Percentiles rank a stretch among this genome's conserved stretches.
Conservation (phyloP, 805 yeast genomes). For the Lachancea quebecensis region DNA sequence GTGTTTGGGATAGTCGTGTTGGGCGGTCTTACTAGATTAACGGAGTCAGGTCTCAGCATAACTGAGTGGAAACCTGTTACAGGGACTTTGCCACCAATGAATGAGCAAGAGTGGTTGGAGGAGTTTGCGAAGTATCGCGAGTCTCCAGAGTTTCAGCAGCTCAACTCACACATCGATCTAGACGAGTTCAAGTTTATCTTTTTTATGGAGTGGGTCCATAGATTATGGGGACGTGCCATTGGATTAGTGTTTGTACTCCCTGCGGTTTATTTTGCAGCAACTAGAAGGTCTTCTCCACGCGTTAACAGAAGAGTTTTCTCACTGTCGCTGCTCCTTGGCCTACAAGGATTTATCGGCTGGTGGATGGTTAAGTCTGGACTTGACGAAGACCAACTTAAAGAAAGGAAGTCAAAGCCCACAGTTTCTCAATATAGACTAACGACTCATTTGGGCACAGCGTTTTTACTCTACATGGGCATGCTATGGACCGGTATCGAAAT, state of each 20-base stretch:
- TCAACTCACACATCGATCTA: slow-evolving; percentile 73
- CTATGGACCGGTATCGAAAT: slow-evolving; percentile 85
- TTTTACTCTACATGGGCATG: slow-evolving; percentile 79
- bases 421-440: slow-evolving; percentile 93
- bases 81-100: slow-evolving; percentile 86
- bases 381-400: slow-evolving; percentile 68
- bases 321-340: slow-evolving; percentile 69
- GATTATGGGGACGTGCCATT: slow-evolving; percentile 85
- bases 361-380: slow-evolving; percentile 99
- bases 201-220: slow-evolving; percentile 96
- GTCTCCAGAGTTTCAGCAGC: slow-evolving; percentile 85
- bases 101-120: slow-evolving; percentile 71
- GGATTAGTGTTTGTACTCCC: slow-evolving; percentile 82
- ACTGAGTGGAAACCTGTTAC: slow-evolving; percentile 99
- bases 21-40: slow-evolving; percentile 91
- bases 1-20: slow-evolving; percentile 94
- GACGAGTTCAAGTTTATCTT: slow-evolving; percentile 94
- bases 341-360: slow-evolving; percentile 98
- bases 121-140: slow-evolving; percentile 76
- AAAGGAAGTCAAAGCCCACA: slow-evolving; percentile 89
- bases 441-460: slow-evolving; percentile 91
- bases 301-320: slow-evolving; percentile 64
- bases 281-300: slow-evolving; percentile 57
- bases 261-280: slow-evolving; percentile 68
- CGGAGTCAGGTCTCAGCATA: slow-evolving; percentile 92